A percentile compares a stretch with the other conserved stretches of the same genome.
These are phyloP conservation scores for Candida mesenterica DNA, from an alignment of 1,139 yeast genomes.

Conservation along the genomic window DNA sequence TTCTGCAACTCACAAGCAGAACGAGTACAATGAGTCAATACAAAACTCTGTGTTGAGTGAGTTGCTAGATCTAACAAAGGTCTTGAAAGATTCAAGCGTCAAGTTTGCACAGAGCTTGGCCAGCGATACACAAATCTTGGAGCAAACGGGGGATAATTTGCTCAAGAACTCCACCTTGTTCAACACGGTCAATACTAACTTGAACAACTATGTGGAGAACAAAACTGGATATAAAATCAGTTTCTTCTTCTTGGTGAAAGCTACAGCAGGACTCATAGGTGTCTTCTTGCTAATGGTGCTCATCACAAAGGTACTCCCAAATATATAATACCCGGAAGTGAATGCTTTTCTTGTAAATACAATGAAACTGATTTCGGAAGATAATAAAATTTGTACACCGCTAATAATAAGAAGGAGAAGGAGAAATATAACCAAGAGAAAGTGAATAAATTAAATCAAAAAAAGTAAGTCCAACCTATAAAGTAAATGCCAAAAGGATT, in stretches of 20 bases:
- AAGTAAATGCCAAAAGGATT: neutral
- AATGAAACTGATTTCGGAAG: no score
- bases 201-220: constrained; percentile 34
- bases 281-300: constrained; percentile 27
- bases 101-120: constrained; percentile 30
- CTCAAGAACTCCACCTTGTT: constrained; percentile 36
- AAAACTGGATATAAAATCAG: constrained; percentile 41
- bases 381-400: constrained; percentile 3
- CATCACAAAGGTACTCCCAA: constrained; percentile 17
- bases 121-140: constrained; percentile 37
- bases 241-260: constrained; percentile 35
- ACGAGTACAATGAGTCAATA: constrained; percentile 43
- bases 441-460: constrained; percentile 1
- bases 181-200: constrained; percentile 37
- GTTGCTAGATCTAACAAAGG: constrained; percentile 35
- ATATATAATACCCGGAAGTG: no score
- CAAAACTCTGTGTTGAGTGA: constrained; percentile 43
- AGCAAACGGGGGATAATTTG: constrained; percentile 39
- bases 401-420: constrained; percentile 9
- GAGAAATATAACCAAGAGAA: constrained; percentile 2
- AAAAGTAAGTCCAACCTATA: neutral
- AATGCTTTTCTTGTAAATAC: no score
- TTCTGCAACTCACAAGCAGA: constrained; percentile 14
- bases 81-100: constrained; percentile 37
- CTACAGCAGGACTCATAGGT: constrained; percentile 22